Base-by-base conservation (phyloP, 2,329 filamentous ascomycete genomes). In the Aspergillus pseudonomiae region DNA sequence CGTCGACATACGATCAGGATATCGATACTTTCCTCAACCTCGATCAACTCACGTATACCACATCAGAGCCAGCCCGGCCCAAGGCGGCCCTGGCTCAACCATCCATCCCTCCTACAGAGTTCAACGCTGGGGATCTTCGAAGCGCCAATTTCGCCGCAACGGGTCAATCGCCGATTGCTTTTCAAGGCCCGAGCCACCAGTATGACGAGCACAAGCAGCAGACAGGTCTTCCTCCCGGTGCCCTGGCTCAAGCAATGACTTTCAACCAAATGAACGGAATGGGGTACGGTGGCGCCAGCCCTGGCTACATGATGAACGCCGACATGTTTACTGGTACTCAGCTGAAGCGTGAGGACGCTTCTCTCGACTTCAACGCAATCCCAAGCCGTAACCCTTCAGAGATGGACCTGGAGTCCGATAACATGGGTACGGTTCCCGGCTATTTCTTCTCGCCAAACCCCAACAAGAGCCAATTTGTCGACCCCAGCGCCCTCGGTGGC, bases 201-300 rank as follows among this genome's bases (percentile, higher is more conserved):
- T 98, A 98, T 83, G 92, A 93, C 73, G 89, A 92, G 75, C 96
- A 97, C 83, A 92, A 93, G 81, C 95, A 99, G 77, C 94, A 97
- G 82, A 97, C 95, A 4, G 93, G 94, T 67, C 89, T 97, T 34
- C 92, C 95, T 0, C 90, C 92, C 1, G 93, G 93, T 66, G 94
- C 93, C 59, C 83, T 95, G 67, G 89, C 90, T 48, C 91, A 88
- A 78, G 91, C 94, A 14, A 86, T 95, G 74, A 91, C 91, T 41
- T 86, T 95, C 71, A 93, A 91, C 77, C 85, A 91, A 74, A 80
- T 79, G 67, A 85, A 69, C 54, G 73, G 75, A 6, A 77, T 81
- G 69, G 71, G 75, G 39, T 79, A 78, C 65, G 73, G 72, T 57
- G 73, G 73, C 36, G 71, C 72, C 34, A 76, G 73, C 60, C 74